phyloP scores from a whole-genome alignment of 177 flowering plant genomes.

The Tripterygium wilfordii region DNA sequence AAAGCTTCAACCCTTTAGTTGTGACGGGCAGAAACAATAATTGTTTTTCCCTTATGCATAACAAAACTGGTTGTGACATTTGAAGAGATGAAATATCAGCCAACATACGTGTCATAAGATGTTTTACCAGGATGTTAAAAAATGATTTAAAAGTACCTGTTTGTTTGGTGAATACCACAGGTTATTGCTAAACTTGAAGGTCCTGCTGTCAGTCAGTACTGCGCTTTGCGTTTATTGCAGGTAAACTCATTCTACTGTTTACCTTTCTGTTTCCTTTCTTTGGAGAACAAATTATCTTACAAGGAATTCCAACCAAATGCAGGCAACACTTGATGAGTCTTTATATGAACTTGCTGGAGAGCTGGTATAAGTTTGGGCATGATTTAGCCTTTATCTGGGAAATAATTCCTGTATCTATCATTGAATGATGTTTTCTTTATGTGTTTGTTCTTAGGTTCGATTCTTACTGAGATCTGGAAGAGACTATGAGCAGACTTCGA shows the following conservation, averaged over 20 bases:
- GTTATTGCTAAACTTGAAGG: conserved; percentile 99
- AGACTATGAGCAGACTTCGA: conserved; percentile 63
- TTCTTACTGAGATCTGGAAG: conserved; percentile 96
- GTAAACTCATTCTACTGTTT: conserved; percentile 24
- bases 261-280: not conserved
- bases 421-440: not conserved
- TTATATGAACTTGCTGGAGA: conserved; percentile 99
- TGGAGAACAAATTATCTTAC: conserved; percentile 4
- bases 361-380: conserved; percentile 53
- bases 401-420: not conserved
- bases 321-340: conserved; percentile 97
- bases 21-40: too few species aligned
- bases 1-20: too few species aligned
- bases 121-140: not conserved
- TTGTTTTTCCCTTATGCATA: too few species aligned
- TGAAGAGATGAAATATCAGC: too few species aligned
- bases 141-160: not conserved
- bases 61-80: too few species aligned
- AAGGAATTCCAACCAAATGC: conserved; percentile 13
- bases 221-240: conserved; percentile 91
- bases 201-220: conserved; percentile 95
- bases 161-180: conserved; percentile 29
- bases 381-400: not conserved
- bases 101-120: too few species aligned
- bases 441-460: conserved; percentile 57